Evolutionary conservation across 495 filamentous ascomycete species (phyloP).

Genomic region (Penicillium diatomitis): DNA sequence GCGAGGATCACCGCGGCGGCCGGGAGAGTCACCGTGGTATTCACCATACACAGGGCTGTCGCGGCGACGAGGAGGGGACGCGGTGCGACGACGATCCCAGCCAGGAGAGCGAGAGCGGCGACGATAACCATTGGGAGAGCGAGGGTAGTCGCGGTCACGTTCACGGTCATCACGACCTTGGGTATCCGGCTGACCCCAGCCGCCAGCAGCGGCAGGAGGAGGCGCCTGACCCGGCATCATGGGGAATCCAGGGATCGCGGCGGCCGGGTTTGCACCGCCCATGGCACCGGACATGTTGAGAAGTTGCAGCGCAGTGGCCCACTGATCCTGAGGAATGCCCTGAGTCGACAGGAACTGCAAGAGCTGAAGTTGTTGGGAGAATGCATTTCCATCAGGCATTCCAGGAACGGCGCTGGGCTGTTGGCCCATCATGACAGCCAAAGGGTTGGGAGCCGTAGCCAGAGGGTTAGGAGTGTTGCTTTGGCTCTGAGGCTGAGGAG

Average conservation of each 20-base stretch:
- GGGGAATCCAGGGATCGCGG: conserved; percentile 23
- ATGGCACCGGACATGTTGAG: conserved; percentile 32
- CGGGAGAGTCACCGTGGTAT: conserved; percentile 51
- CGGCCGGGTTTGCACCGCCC: conserved; percentile 19
- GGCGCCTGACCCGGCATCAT: conserved; percentile 9
- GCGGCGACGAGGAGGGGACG: conserved; percentile 49
- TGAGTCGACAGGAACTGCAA: conserved; percentile 49
- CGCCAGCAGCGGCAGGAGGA: conserved; percentile 10
- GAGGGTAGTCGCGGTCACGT: conserved; percentile 45
- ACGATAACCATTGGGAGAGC: conserved; percentile 53
- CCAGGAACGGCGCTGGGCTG: conserved; percentile 20
- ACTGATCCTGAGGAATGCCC: conserved; percentile 54
- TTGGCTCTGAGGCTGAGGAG: conserved; percentile 37
- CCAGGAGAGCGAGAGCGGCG: conserved; percentile 69
- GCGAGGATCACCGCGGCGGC: conserved; percentile 51
- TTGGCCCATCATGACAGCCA: conserved; percentile 41
- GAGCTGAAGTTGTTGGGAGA: conserved; percentile 54
- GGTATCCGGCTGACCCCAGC: conserved; percentile 32
- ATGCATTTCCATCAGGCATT: conserved; percentile 30
- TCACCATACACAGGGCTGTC: conserved; percentile 67
- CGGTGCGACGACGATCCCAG: conserved; percentile 56
- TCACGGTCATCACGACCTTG: conserved; percentile 56
- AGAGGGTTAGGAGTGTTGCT: conserved; percentile 34
- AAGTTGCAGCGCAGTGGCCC: conserved; percentile 44
- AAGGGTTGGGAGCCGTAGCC: conserved; percentile 31